Conservation (phyloP, 768 basidiomycete genomes). For the Leucocoprinus leucothites region DNA sequence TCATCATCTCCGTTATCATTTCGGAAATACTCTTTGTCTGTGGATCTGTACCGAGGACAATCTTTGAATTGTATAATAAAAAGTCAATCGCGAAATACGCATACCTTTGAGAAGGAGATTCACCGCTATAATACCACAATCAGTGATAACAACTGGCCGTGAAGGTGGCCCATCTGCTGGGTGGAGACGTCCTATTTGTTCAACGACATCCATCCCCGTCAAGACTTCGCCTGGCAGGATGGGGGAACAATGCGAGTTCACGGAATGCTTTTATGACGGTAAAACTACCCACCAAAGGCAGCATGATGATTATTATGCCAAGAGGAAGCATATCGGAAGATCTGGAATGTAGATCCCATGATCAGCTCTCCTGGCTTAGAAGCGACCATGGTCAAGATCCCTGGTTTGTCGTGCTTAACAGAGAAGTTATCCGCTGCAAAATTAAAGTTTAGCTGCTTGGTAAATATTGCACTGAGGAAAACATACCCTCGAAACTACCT, state of each 20-base stretch:
- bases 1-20: too few species aligned
- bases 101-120: too few species aligned
- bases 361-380: background rate
- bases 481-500: slow-evolving; percentile 57
- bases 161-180: background rate
- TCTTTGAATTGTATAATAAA: too few species aligned
- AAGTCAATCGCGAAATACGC: too few species aligned
- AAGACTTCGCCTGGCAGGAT: background rate
- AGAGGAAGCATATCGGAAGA: background rate
- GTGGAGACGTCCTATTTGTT: background rate
- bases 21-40: too few species aligned
- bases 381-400: slow-evolving; percentile 63
- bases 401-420: slow-evolving; percentile 69
- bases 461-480: background rate
- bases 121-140: background rate
- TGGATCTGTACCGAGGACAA: too few species aligned
- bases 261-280: too few species aligned
- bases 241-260: too few species aligned
- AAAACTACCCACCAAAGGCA: background rate
- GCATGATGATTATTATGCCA: background rate
- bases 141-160: background rate
- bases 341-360: background rate
- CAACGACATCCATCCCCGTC: background rate
- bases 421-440: slow-evolving; percentile 64
- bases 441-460: slow-evolving; percentile 38